Evolutionary conservation across 495 filamentous ascomycete genomes (phyloP), one percentile per base, ranked within the genome.

Genomic region (Penicillium waksmanii): DNA sequence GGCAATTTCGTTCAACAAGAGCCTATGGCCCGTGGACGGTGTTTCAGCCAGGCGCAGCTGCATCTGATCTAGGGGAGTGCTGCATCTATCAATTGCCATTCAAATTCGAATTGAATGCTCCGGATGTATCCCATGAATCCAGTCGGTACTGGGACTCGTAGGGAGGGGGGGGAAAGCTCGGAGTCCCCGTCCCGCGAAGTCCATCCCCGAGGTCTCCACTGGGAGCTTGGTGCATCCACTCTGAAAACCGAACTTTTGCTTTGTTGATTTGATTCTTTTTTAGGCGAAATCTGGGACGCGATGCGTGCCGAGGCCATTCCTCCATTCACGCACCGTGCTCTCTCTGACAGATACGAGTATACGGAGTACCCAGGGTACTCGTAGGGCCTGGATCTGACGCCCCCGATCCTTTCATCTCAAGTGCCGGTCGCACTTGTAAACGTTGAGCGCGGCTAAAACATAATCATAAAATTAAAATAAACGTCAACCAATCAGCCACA

Each of bases 161-260:
- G 43, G 53, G 49, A 58, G 42, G 44, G 34, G 49, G 50, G 49
- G 49, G 51, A 55, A 25, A 65, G 46, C 60, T 36, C 35, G 49
- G 63, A 51, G 42, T 48, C 23, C 35, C 60, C 48, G 53, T 51
- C 51, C 49, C 46, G 53, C 50, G 40, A 65, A 61, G 59, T 61
- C 67, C 64, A 70, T 68, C 51, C 51, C 21, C 55, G 52, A 69
- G 67, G 60, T 70, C 62, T 49, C 67, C 67, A 70, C 67, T 12
- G 34, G 51, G 50, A 62, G 58, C 51, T 64, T 38, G 33, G 27
- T 35, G 27, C 31, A 27, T 27, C 43, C 52, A 53, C 47, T 17
- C 19, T 21, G 9, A 51, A 51, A 42, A 36, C 58, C 56, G 42
- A 56, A 50, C 33, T 51, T 54, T 48, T 35, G 31, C 12, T 33